Percentiles rank a stretch among this genome's conserved stretches.
Conservation (phyloP, 257 asterid genomes). For the Plantago major region DNA sequence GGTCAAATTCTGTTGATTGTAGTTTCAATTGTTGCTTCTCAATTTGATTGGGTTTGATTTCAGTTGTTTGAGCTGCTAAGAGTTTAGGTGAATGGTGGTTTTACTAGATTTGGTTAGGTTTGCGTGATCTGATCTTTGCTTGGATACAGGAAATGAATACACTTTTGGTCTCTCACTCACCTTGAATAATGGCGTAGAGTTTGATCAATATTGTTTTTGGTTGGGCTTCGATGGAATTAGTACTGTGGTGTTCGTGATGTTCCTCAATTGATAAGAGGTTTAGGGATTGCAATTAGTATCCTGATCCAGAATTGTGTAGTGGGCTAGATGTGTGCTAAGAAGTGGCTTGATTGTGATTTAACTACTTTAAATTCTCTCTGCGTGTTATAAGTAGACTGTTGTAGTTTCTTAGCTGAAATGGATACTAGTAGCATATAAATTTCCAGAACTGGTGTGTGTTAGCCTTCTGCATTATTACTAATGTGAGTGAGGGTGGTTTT, state of each 20-base stretch:
- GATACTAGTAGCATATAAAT: background rate
- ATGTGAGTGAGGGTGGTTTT: background rate
- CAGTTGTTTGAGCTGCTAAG: background rate
- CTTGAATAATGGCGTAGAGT: conserved; percentile 10
- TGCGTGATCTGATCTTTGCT: conserved; percentile 29
- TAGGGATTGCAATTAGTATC: background rate
- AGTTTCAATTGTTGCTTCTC: background rate
- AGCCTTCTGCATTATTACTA: too few relatives aligned
- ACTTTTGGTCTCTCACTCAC: too few relatives aligned
- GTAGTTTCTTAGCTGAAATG: background rate
- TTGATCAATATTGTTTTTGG: conserved; percentile 11
- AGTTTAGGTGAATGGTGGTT: background rate
- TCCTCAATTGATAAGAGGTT: background rate
- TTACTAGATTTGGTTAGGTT: conserved; percentile 10
- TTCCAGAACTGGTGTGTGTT: background rate
- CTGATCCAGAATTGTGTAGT: background rate
- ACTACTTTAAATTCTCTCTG: conserved; percentile 1
- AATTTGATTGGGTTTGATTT: conserved; percentile 12
- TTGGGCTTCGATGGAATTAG: conserved; percentile 6
- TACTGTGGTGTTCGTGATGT: background rate
- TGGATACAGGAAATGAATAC: too few relatives aligned
- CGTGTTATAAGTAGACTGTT: conserved; percentile 6
- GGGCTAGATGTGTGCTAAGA: background rate
- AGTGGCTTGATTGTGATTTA: background rate
- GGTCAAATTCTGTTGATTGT: conserved; percentile 29